These are phyloP conservation scores for Digitaria exilis DNA, from an alignment of 202 grass and related monocot genomes.

Conservation along the genomic window DNA sequence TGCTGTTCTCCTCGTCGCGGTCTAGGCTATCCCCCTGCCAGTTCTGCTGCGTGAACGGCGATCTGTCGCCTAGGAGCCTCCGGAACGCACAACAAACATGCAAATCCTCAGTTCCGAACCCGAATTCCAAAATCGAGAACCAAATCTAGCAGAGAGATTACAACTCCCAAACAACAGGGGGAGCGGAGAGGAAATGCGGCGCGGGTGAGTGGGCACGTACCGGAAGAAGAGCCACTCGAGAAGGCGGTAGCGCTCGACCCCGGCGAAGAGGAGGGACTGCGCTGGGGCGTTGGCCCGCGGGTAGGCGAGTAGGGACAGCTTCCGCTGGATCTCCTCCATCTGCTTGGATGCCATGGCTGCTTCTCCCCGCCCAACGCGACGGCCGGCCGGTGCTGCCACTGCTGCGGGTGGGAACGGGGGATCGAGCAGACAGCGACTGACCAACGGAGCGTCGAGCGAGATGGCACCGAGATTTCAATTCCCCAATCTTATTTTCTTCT, in stretches of 20 bases:
- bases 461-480: slow-evolving; percentile 15
- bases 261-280: slow-evolving; percentile 94
- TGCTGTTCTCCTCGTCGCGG: slow-evolving; percentile 95
- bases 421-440: slow-evolving; percentile 33
- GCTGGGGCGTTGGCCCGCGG: slow-evolving; percentile 79
- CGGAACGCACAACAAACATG: slow-evolving; percentile 30
- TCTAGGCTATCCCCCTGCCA: slow-evolving; percentile 95
- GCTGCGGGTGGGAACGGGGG: slow-evolving; percentile 5
- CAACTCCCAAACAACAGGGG: neutral
- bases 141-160: slow-evolving; percentile 11
- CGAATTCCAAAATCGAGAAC: neutral
- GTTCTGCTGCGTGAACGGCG: slow-evolving; percentile 94
- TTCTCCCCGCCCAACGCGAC: neutral
- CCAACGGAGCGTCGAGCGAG: slow-evolving; percentile 36
- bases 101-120: slow-evolving; percentile 33
- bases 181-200: slow-evolving; percentile 18
- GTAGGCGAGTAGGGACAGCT: slow-evolving; percentile 72
- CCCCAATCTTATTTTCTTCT: neutral
- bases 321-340: slow-evolving; percentile 99
- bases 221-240: slow-evolving; percentile 99
- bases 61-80: slow-evolving; percentile 94
- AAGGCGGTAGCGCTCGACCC: slow-evolving; percentile 93
- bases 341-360: slow-evolving; percentile 89
- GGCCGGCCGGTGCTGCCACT: slow-evolving; percentile 32
- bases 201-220: slow-evolving; percentile 30